Evolutionary conservation across 495 filamentous ascomycete species (phyloP).

Genomic region (Clavariopsis aquatica): DNA sequence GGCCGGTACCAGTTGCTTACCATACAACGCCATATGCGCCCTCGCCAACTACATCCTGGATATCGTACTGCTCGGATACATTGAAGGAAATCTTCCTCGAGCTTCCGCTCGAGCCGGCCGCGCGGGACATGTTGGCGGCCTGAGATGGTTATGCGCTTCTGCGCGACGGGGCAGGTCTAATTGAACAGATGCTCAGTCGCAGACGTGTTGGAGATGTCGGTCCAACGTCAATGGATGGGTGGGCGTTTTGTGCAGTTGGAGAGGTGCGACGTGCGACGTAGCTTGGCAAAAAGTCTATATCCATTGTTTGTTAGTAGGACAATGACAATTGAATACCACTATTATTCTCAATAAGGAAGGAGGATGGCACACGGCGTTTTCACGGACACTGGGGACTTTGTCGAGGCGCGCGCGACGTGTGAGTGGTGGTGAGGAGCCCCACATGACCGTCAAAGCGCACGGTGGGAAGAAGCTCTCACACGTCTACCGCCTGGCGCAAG

Average conservation of each 20-base stretch:
- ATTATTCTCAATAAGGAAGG: constrained; percentile 11
- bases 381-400: not conserved
- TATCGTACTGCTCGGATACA: constrained; percentile 98
- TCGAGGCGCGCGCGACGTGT: not conserved
- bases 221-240: not conserved
- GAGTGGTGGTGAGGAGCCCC: not conserved
- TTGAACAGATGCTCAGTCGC: constrained; percentile 17
- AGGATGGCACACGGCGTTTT: not conserved
- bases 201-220: not conserved
- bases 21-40: constrained; percentile 99
- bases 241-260: not conserved
- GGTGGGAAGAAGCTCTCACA: not conserved
- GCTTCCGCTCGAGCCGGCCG: constrained; percentile 37
- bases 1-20: constrained; percentile 57
- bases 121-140: constrained; percentile 36
- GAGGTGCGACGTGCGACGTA: not conserved
- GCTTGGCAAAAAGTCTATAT: constrained; percentile 13
- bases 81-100: constrained; percentile 99
- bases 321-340: constrained; percentile 10
- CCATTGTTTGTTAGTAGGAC: constrained; percentile 27
- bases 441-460: not conserved
- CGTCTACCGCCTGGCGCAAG: not conserved
- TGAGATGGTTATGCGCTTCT: constrained; percentile 16
- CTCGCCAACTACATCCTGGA: constrained; percentile 98
- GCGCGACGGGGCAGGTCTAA: constrained; percentile 14